Evolutionary conservation across 306 rosid species (phyloP).

Genomic region (Albizia julibrissin): DNA sequence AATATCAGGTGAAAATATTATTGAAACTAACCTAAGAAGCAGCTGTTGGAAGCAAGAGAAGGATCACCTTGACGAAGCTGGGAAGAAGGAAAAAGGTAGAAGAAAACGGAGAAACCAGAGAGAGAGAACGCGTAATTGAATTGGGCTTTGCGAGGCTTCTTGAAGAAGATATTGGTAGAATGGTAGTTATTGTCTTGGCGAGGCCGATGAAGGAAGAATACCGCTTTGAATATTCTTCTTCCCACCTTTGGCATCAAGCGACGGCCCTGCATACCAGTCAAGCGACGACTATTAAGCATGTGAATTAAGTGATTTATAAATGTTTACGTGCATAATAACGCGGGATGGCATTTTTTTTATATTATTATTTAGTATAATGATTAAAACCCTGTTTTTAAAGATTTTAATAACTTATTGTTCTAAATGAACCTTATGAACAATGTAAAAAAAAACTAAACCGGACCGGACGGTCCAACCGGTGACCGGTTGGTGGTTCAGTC

Average conservation of each 20-base stretch:
- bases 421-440: too few relatives aligned
- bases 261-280: background rate
- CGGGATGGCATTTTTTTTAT: too few relatives aligned
- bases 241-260: too few relatives aligned
- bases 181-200: background rate
- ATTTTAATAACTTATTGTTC: too few relatives aligned
- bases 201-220: background rate
- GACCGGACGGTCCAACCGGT: too few relatives aligned
- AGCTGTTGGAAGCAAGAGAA: conserved; percentile 13
- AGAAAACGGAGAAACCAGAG: background rate
- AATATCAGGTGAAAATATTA: background rate
- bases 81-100: background rate
- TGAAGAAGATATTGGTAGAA: background rate
- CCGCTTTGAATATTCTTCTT: conserved; percentile 15
- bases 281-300: too few relatives aligned
- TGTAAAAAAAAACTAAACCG: too few relatives aligned
- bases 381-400: too few relatives aligned
- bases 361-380: too few relatives aligned
- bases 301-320: too few relatives aligned
- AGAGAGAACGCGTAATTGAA: background rate
- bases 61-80: background rate
- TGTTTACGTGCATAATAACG: too few relatives aligned
- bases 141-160: background rate
- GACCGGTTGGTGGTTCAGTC: too few relatives aligned
- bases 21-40: conserved; percentile 48